Evolutionary conservation across 768 basidiomycete genomes (phyloP), one percentile per base, ranked within the genome.

Genomic region (Collybiopsis luxurians): DNA sequence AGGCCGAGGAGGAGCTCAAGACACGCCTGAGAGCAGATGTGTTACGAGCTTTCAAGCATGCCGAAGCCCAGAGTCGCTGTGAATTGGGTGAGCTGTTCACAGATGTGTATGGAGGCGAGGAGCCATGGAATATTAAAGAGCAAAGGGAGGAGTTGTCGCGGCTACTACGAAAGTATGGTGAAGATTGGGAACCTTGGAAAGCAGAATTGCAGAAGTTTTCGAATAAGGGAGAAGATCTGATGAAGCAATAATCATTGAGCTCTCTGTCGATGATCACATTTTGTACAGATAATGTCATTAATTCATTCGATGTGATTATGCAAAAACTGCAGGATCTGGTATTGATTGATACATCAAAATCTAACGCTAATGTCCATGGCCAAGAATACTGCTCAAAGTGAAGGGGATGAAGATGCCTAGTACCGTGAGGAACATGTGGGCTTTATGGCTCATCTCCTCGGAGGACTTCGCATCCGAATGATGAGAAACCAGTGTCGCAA

Each of bases 131-230:
- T 64, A 72, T 93, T 61, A 83, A 70, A 63, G 93, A 95, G 69
- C 94, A 98, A 69, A 76, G 89, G 52, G 83, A 84, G 55, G 95
- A 97, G 64, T 78, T 98, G 27, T 75, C 77, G 19, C 63, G 77
- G 31, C 74, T 98, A 23, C 64, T 97, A 59, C 83, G 76, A 71
- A 97, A 97, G 70, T 98, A 96, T 61, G 92, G 94, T 1, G 66
- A 83, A n/a, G 78, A 75, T 1, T 95, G 88, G 89, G 89, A 89
- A 63, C 92, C 91, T 9, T 98, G 93, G 92, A 78, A 75, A 67
- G 80, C 77, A 31, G 94, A 95, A 70, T 73, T 93, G 50, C 79
- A 78, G 57, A 90, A 84, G 71, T 91, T 90, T 67, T 86, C 79
- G 71, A 84, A 87, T 59, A 80, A 79, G 51, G 92, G 91, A 3